Base-by-base conservation (phyloP, 768 basidiomycete genomes). In the Pleurotus tuber-regium region DNA sequence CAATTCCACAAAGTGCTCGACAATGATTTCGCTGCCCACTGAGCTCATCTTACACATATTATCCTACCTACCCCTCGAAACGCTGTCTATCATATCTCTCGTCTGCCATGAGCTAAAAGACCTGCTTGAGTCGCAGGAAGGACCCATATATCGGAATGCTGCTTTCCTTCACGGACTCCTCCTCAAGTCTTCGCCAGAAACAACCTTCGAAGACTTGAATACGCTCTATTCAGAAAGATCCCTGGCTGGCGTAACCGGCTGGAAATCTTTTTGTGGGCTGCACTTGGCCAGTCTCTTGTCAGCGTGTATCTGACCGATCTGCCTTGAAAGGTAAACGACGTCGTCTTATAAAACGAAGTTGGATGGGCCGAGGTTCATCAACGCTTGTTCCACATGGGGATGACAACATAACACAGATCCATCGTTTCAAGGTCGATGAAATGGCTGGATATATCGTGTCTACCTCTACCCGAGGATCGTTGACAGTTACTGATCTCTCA, bases 351-450 rank as follows among this genome's bases (percentile, higher is more conserved):
- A 67, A 74, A 44, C 68, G 62, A 24, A 77, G 75, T 35, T 89
- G 87, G 87, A 56, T 66, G 2, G 87, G 82, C 5, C 66, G 68
- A 30, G 78, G 70, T 0, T 69, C 73, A 2, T 78, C 79, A 9
- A 55, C 56, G 2, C 59, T 69, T 11, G 72, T 63, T 18, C 53
- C 66, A n/a, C 64, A 77, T 30, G 55, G 61, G 1, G 51, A 51
- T 30, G 7, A 12, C 16, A 16, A 58, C 70, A 4, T 70, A 75
- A 18, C 55, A 57, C 21, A 58, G 62, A 81, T 87, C 0, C 87
- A 91, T 65, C 80, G 87, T 5, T 82, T 91, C 68, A 92, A 92
- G 66, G 76, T 87, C 18, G 90, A 92, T 51, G 80, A 87, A 58
- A 65, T 71, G 26, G 72, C 71, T 8, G 79, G 81, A 2, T 71